Evolutionary conservation across 2,329 filamentous ascomycete genomes (phyloP).

Genomic region (Microcera coccophila): DNA sequence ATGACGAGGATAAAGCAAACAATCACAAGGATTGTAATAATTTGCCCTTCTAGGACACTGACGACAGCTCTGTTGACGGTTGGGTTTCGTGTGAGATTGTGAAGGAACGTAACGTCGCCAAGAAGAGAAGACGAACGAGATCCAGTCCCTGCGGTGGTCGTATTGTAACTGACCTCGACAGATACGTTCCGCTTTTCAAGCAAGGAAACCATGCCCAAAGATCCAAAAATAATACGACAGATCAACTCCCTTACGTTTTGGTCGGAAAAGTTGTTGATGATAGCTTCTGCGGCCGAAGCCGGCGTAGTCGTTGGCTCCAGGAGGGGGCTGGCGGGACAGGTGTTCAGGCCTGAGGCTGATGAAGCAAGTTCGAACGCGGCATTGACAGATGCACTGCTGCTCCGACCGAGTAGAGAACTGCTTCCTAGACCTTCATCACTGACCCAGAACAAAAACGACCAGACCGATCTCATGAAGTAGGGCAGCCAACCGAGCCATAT

Average conservation of each 20-base stretch:
- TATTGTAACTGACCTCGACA: slow-evolving; percentile 14
- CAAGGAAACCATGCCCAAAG: slow-evolving; percentile 26
- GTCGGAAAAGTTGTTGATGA: slow-evolving; percentile 28
- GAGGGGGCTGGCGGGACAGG: slow-evolving; percentile 36
- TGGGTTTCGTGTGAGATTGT: slow-evolving; percentile 63
- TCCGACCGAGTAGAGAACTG: slow-evolving; percentile 24
- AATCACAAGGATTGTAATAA: slow-evolving; percentile 89
- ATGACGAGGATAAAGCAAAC: slow-evolving; percentile 96
- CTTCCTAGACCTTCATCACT: slow-evolving; percentile 67
- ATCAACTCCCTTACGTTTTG: slow-evolving; percentile 33
- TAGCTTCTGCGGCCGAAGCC: slow-evolving; percentile 27
- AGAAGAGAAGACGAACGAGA: slow-evolving; percentile 39
- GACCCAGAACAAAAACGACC: slow-evolving; percentile 93
- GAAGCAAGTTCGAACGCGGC: slow-evolving; percentile 30
- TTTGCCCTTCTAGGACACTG: slow-evolving; percentile 82
- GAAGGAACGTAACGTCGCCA: slow-evolving; percentile 54
- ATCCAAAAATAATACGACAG: slow-evolving; percentile 28
- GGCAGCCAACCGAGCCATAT: slow-evolving; percentile 90
- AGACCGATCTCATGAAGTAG: slow-evolving; percentile 85
- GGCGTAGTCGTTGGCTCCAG: slow-evolving; percentile 32
- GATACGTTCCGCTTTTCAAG: slow-evolving; percentile 20
- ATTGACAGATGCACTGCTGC: slow-evolving; percentile 21
- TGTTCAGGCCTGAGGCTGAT: slow-evolving; percentile 25
- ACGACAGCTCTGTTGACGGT: slow-evolving; percentile 75
- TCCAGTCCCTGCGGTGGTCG: slow-evolving; percentile 7